Evolutionary conservation across 768 basidiomycete species (phyloP).

Genomic region (Tricholomella constricta): DNA sequence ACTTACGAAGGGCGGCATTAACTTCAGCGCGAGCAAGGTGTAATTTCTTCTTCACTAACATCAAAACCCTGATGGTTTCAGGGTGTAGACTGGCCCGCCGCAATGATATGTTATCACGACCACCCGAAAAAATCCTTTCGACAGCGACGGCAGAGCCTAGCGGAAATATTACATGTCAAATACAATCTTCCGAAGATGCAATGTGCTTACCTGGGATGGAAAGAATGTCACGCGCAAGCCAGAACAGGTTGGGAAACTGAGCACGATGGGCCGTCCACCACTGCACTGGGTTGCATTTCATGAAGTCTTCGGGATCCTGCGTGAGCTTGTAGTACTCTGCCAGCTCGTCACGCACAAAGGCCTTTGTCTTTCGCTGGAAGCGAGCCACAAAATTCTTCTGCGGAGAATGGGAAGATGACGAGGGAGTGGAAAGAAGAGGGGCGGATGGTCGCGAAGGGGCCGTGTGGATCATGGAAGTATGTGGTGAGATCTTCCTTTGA

Average conservation of each 20-base stretch:
- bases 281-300: slow-evolving; percentile 28
- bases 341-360: slow-evolving; percentile 23
- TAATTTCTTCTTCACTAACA: neutral
- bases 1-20: neutral
- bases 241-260: slow-evolving; percentile 21
- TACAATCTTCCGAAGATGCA: neutral
- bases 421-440: too few species aligned
- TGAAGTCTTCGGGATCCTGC: slow-evolving; percentile 27
- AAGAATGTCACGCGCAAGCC: slow-evolving; percentile 19
- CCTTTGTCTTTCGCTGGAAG: neutral
- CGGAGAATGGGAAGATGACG: neutral
- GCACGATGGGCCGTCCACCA: slow-evolving; percentile 27
- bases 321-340: slow-evolving; percentile 25
- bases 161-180: neutral
- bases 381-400: slow-evolving; percentile 1
- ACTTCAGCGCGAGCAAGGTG: neutral
- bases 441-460: too few species aligned
- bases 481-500: slow-evolving; percentile 8
- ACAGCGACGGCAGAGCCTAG: slow-evolving; percentile 25
- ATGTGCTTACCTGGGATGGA: slow-evolving; percentile 20
- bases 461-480: slow-evolving; percentile 12
- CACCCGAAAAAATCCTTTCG: slow-evolving; percentile 21
- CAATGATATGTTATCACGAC: slow-evolving; percentile 23
- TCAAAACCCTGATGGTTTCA: slow-evolving; percentile 17
- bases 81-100: slow-evolving; percentile 20